Conservation (phyloP, 768 basidiomycete species). For the Boletus eberwhitei region DNA sequence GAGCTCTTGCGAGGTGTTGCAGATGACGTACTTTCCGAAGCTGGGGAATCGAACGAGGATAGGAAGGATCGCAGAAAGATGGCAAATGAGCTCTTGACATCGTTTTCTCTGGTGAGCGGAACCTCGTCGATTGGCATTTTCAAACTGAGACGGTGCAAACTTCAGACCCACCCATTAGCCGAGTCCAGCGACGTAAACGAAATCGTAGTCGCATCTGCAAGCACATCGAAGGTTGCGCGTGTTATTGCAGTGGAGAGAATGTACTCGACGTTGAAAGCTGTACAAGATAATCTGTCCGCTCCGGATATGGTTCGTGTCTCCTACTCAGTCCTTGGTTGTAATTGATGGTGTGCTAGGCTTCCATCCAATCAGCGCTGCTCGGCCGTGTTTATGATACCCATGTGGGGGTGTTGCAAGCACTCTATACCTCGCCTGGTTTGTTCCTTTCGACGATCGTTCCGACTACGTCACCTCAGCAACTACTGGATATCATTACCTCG, state of each 20-base stretch:
- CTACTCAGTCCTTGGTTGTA: not conserved
- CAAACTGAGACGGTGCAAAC: not conserved
- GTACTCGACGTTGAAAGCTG: conserved; percentile 36
- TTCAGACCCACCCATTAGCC: conserved; percentile 20
- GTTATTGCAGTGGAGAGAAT: conserved; percentile 57
- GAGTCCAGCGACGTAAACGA: conserved; percentile 38
- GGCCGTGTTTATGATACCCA: conserved; percentile 68
- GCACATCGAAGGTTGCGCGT: conserved; percentile 60
- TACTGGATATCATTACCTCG: conserved; percentile 23
- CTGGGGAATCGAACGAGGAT: conserved; percentile 20
- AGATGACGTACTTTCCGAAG: conserved; percentile 35
- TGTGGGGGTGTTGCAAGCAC: conserved; percentile 54
- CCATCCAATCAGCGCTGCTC: conserved; percentile 60
- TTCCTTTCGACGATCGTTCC: conserved; percentile 39
- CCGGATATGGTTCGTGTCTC: conserved; percentile 34
- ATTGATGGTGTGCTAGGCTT: conserved; percentile 38
- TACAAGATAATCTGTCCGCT: conserved; percentile 22
- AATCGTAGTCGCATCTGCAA: conserved; percentile 53
- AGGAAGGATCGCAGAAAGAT: conserved; percentile 36
- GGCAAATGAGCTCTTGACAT: conserved; percentile 54
- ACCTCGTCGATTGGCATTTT: not conserved
- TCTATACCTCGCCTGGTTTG: conserved; percentile 54
- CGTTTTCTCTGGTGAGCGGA: conserved; percentile 51
- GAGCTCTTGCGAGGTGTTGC: conserved; percentile 42
- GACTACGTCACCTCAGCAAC: conserved; percentile 17